Evolutionary conservation across 2,329 filamentous ascomycete species (phyloP), one percentile per base, ranked within the genome.

Genomic region (Beauveria varroae): DNA sequence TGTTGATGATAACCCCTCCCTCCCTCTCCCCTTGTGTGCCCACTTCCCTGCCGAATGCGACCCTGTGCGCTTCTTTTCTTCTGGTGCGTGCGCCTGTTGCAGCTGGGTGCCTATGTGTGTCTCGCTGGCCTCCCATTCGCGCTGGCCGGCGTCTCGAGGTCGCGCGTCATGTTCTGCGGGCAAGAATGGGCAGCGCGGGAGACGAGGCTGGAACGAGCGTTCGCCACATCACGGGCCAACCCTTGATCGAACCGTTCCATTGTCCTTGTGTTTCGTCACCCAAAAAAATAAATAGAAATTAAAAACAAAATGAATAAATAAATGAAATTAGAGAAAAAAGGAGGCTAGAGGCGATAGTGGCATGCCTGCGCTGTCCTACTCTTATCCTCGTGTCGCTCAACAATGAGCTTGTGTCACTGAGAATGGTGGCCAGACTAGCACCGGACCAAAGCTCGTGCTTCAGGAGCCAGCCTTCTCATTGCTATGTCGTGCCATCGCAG

Each of bases 151-250:
- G 44, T 44, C 54, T 57, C 20, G 44, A 41, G 34, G 46, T 22
- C 12, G 54, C 12, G 54, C 54, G 26, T 56, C 43, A 30, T 49
- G 22, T 47, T 47, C 40, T 20, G 40, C 14, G 28, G 40, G 53
- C 53, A 44, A 41, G 18, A 28, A 46, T 43, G 24, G 47, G 37
- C 44, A 51, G 18, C 46, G 40, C 40, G 37, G 37, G 40, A 34
- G 28, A 37, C 8, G 24, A 9, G 12, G 46, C 14, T 30, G 30
- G 56, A 22, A 20, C 46, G 43, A 34, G 26, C 43, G 20, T 51
- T 57, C 30, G 41, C 30, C n/a, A 14, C 47, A 50, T 41, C 56
- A 58, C 56, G 56, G 57, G n/a, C 57, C 57, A 59, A 26, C 57
- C 28, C 44, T 26, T 59, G 57, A 59, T 59, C 57, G n/a, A 59